Evolutionary conservation across 345 rosid species (phyloP), one percentile per base, ranked within the genome.

Genomic region (Kernera saxatilis): DNA sequence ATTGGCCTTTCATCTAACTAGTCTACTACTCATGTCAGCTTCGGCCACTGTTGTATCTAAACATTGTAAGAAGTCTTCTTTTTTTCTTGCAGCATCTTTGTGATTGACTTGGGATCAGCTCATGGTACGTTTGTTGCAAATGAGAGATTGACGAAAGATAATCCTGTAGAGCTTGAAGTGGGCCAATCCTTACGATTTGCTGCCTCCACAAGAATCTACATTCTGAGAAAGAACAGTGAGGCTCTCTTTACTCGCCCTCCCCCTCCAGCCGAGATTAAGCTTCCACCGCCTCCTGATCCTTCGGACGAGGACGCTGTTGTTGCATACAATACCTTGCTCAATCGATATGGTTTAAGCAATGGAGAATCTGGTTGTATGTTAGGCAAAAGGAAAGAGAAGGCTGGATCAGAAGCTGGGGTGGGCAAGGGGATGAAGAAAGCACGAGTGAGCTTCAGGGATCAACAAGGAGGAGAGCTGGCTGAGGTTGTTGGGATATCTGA

Each of bases 101-200:
- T 92, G 21, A 87, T 89, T 72, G 98, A 92, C 77, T 77, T 92
- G 89, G 96, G 98, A 54, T 92, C 98, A 67, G 96, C 93, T 12
- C 98, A 92, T 66, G 98, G 98, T 32, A 92, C 91, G 1, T 91
- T 93, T 67, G 99, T 91, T 53, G 98, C 98, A 4, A 87, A 89
- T 57, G 99, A 94, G 82, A 82, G 99, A 25, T 68, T 94, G 76
- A 13, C 81, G 10, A 88, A 87, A 78, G 96, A 88, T 54, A 76
- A 72, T 25, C 92, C 99, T 35, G 85, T 89, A 55, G 98, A 94
- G 86, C 88, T 91, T 77, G 97, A 94, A 81, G 93, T 77, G 6
- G 84, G 80, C 21, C 98, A 94, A 43, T 91, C 99, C 4, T 74
- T 94, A 81, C 83, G 92, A 25, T 91, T 94, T 68, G 96, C 96